A percentile compares a stretch with the other conserved stretches of the same genome.
Evolutionary conservation across 1,139 yeast species (phyloP).

Genomic region (Debaryomycetaceae sp.): DNA sequence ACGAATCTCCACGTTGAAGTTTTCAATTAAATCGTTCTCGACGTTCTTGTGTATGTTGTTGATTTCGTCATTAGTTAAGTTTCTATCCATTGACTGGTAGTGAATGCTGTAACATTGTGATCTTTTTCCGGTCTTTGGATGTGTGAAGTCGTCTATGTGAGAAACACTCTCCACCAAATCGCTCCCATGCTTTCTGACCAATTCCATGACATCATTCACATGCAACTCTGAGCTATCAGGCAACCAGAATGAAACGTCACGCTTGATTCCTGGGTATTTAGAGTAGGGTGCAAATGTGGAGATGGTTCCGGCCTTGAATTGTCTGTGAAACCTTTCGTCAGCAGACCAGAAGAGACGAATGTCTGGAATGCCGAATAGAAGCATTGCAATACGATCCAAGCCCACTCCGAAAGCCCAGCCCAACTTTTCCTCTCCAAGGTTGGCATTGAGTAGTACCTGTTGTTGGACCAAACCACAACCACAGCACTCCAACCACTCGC

Average conservation of each 20-base stretch:
- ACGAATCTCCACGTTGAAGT: constrained; percentile 62
- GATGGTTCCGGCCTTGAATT: constrained; percentile 64
- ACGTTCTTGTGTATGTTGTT: constrained; percentile 67
- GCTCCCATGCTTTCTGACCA: constrained; percentile 79
- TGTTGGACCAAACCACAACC: constrained; percentile 93
- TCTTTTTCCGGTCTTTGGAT: constrained; percentile 73
- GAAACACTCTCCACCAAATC: constrained; percentile 86
- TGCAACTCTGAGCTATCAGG: constrained; percentile 52
- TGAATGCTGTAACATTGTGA: constrained; percentile 87
- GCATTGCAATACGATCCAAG: constrained; percentile 92
- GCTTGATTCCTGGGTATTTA: constrained; percentile 78
- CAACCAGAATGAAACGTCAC: constrained; percentile 94
- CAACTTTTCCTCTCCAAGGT: constrained; percentile 54
- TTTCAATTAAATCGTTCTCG: constrained; percentile 48
- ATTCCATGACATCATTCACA: constrained; percentile 90
- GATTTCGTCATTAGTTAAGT: constrained; percentile 76
- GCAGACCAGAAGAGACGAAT: constrained; percentile 89
- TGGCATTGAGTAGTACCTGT: constrained; percentile 71
- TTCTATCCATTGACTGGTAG: constrained; percentile 95
- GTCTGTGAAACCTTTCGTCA: constrained; percentile 74
- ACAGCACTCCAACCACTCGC: constrained; percentile 96
- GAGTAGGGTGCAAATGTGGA: constrained; percentile 83
- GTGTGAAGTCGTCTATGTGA: constrained; percentile 75
- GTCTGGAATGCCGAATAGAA: constrained; percentile 91
- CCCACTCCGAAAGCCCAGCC: constrained; percentile 99